Percentiles rank a stretch among this genome's conserved stretches.
Evolutionary conservation across 116 monocot genomes (phyloP).

Genomic region (Posidonia oceanica): DNA sequence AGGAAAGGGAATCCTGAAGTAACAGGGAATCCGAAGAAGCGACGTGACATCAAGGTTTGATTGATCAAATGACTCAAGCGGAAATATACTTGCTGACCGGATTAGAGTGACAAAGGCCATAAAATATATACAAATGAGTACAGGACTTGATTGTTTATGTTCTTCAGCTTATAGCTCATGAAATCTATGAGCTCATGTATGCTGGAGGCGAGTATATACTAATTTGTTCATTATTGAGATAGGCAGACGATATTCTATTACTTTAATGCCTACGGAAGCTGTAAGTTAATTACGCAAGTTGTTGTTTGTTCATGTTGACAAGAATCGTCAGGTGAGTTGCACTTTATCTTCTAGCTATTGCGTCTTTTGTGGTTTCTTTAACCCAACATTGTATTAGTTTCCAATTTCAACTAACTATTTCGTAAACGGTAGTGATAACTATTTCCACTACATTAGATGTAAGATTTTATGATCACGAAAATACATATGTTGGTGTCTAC

Average conservation of each 20-base stretch:
- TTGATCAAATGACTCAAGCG: neutral
- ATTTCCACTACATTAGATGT: no score
- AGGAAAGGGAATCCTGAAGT: constrained; percentile 69
- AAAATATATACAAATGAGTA: neutral
- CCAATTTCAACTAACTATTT: no score
- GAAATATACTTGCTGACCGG: neutral
- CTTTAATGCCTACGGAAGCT: neutral
- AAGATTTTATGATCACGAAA: no score
- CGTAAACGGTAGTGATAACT: no score
- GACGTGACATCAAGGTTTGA: constrained; percentile 46
- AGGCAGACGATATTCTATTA: constrained; percentile 4
- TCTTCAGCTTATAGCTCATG: neutral
- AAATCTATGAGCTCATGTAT: constrained; percentile 3
- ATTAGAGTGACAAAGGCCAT: neutral
- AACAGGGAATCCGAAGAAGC: constrained; percentile 50
- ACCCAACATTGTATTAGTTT: no score
- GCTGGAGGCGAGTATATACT: neutral
- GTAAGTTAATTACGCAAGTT: neutral
- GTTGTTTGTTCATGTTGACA: neutral
- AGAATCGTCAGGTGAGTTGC: neutral
- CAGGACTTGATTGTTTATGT: neutral
- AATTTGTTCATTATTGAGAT: neutral
- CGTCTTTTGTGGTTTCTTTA: no score
- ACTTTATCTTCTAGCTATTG: neutral
- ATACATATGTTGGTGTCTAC: no score